Conservation (phyloP, 495 filamentous ascomycete genomes). For the Astrothelium macrocarpum region DNA sequence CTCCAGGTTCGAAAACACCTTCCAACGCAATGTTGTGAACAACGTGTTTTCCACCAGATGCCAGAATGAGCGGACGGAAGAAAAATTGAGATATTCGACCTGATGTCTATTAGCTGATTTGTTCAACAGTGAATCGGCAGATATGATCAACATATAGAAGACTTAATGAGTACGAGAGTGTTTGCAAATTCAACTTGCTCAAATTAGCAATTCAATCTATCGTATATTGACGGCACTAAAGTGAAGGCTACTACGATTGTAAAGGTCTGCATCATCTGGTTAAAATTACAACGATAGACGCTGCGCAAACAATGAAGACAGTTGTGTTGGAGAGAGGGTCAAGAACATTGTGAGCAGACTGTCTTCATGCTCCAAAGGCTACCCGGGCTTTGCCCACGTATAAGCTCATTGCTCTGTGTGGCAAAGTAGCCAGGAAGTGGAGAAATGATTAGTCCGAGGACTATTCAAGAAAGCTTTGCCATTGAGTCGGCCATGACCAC, state of each 20-base stretch:
- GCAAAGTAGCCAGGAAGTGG: background rate
- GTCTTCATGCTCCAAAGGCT: background rate
- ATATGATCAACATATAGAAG: background rate
- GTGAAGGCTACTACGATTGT: background rate
- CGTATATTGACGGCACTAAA: background rate
- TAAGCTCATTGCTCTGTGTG: background rate
- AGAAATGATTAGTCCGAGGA: slow-evolving; percentile 1
- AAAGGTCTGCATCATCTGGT: background rate
- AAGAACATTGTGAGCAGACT: background rate
- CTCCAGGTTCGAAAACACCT: slow-evolving; percentile 3
- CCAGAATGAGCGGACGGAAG: background rate
- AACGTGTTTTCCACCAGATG: background rate
- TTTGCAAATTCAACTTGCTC: slow-evolving; percentile 2
- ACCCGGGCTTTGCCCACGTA: background rate
- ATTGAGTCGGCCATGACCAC: slow-evolving; percentile 6
- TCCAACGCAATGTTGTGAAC: background rate
- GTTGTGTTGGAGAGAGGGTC: background rate
- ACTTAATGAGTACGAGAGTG: background rate
- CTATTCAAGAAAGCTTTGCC: background rate
- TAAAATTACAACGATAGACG: background rate
- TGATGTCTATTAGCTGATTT: background rate
- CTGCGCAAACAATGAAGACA: background rate
- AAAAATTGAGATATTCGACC: slow-evolving; percentile 2
- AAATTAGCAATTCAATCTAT: background rate
- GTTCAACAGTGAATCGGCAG: background rate